Conservation (phyloP, 495 filamentous ascomycete genomes). For the Neurospora cerealis region DNA sequence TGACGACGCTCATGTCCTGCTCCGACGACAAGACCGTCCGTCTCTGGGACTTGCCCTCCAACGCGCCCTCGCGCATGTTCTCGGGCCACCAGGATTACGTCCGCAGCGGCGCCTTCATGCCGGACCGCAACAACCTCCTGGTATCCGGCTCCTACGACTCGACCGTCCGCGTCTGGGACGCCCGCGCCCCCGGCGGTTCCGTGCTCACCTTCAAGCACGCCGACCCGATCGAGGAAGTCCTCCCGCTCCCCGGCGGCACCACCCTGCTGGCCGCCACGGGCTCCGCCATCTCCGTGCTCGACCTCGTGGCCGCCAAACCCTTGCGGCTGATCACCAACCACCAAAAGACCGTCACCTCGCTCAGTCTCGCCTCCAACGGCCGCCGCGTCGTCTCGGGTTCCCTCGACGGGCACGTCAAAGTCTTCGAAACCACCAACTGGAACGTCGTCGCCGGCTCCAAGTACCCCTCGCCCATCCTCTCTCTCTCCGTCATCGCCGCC, state of each 20-base stretch:
- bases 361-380: conserved; percentile 65
- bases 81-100: conserved; percentile 92
- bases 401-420: conserved; percentile 91
- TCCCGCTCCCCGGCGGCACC: conserved; percentile 78
- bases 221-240: conserved; percentile 72
- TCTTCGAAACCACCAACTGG: conserved; percentile 87
- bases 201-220: conserved; percentile 90
- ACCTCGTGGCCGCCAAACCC: conserved; percentile 84
- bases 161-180: conserved; percentile 90
- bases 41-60: conserved; percentile 84
- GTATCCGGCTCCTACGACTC: conserved; percentile 90
- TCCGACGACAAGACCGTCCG: conserved; percentile 88
- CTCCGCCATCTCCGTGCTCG: conserved; percentile 85
- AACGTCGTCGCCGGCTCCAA: conserved; percentile 87
- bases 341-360: conserved; percentile 90
- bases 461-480: conserved; percentile 82
- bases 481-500: conserved; percentile 61
- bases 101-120: conserved; percentile 75
- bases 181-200: conserved; percentile 53
- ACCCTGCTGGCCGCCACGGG: conserved; percentile 77
- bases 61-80: conserved; percentile 63
- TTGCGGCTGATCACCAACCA: conserved; percentile 81
- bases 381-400: conserved; percentile 75
- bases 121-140: conserved; percentile 62
- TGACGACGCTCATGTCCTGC: conserved; percentile 73